Base-by-base conservation (phyloP, 805 yeast species). In the Yamadazyma paraphyllophila region DNA sequence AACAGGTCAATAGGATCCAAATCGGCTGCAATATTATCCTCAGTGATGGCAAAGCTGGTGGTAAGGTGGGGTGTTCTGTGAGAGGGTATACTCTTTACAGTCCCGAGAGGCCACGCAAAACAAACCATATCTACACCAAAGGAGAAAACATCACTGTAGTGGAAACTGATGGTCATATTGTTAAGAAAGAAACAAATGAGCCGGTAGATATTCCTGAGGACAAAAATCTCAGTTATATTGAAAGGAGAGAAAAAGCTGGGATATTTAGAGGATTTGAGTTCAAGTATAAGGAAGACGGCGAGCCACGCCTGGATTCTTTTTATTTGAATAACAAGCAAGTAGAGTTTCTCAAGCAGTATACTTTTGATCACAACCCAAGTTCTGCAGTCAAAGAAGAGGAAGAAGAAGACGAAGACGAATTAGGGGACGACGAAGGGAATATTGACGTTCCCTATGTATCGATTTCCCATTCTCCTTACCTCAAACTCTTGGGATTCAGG, bases 401-500 rank as follows among this genome's bases (percentile, higher is more conserved):
- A 6, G 43, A 36, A 11, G 45, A 33, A 29, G 45, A 58, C 45
- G 42, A 53, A 39, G 49, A 50, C 41, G 48, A 48, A 39, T 29
- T 14, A 11, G 48, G 34, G 31, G 47, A 61, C 47, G 43, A 53
- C 39, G 47, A 48, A 41, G 50, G 51, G 43, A 25, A 54, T 50
- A 36, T 50, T 36, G 54, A 54, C 43, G 39, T 45, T 39, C 45
- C 55, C 7, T 29, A 31, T 15, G 52, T 54, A n/a, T 50, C 55
- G n/a, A 43, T 49, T 16, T 48, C 61, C 0, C 48, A 47, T 17
- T 59, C 74, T 0, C 82, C 90, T 0, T 75, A 78, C 41, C 64
- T 91, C 40, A 78, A 80, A 47, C 63, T 90, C 1, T 52, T 89
- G 7, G 92, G 96, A 1, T 88, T 88, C 61, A 69, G 88, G 47